Evolutionary conservation across 768 basidiomycete species (phyloP), one percentile per base, ranked within the genome.

Genomic region (Tylopilus subfusipes): DNA sequence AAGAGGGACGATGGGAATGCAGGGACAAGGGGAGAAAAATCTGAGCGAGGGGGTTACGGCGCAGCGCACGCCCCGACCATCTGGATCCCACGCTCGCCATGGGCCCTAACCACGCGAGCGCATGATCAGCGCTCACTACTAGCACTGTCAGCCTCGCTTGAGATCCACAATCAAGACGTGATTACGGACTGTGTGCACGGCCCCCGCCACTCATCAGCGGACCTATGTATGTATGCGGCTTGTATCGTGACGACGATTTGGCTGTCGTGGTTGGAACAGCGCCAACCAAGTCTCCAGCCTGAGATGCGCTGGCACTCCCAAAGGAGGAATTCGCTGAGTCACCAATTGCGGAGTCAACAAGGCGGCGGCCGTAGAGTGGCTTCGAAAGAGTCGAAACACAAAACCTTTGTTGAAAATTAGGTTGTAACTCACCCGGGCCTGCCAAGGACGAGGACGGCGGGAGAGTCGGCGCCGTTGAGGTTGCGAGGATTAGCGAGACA

Each of bases 401-500:
- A 12, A 27, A 13, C 11, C 4, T n/a, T 27, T 13, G 31, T 27
- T 13, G 31, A 51, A 16, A 38, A 24, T 8, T 18, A 6, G 21
- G 48, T n/a, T 21, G 13, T 18, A 4, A 33, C 39, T n/a, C 11
- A 13, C 49, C 31, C 30, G 46, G 33, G n/a, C n/a, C n/a, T n/a
- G n/a, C n/a, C n/a, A n/a, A n/a, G n/a, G 51, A 48, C n/a, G 18
- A 30, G 31, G 36, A 16, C 53, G 45, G 46, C 14, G 58, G 52
- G 25, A 50, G 3, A 14, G 46, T 64, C 63, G 63, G 63, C 56
- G 59, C 62, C 50, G 56, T 53, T 12, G 40, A 52, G 38, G 36
- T 25, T 63, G 62, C 62, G 62, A 16, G 19, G 31, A 24, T 11
- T 42, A 12, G 24, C 36, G 38, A 39, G 8, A 5, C 0, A 24